Conservation (phyloP, 495 filamentous ascomycete genomes). For the Hapsidospora chrysogenum region DNA sequence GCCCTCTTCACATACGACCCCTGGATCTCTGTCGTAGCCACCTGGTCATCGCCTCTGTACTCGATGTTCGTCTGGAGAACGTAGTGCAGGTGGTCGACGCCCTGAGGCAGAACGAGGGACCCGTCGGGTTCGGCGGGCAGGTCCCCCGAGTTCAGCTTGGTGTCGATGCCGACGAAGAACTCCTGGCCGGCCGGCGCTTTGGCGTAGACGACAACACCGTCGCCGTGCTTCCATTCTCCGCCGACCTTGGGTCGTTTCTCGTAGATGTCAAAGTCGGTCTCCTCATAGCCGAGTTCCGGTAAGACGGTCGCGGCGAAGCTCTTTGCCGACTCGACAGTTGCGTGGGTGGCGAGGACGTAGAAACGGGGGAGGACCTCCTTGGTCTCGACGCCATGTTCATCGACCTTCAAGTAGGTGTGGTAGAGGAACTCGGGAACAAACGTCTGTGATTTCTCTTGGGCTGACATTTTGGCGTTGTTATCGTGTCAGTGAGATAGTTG, state of each 20-base stretch:
- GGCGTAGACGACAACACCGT: constrained; percentile 19
- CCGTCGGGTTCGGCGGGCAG: constrained; percentile 9
- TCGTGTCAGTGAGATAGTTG: no score
- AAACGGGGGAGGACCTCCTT: constrained; percentile 13
- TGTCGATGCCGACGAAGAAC: constrained; percentile 20
- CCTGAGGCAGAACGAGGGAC: constrained; percentile 10
- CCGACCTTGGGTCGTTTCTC: constrained; percentile 1
- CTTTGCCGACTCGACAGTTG: constrained; percentile 15
- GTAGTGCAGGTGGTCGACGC: constrained; percentile 18
- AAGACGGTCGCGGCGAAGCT: constrained; percentile 13
- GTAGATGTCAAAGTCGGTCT: constrained; percentile 19
- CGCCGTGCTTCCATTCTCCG: constrained; percentile 18
- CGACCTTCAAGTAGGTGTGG: constrained; percentile 21
- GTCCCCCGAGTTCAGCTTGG: constrained; percentile 16
- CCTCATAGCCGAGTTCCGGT: constrained; percentile 13
- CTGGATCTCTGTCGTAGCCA: constrained; percentile 17
- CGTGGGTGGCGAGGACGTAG: constrained; percentile 22
- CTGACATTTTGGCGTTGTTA: neutral
- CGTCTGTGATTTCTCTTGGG: neutral
- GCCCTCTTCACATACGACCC: constrained; percentile 16
- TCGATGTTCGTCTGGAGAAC: constrained; percentile 22
- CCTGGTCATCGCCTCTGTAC: constrained; percentile 18
- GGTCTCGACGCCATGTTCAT: constrained; percentile 14
- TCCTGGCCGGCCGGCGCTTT: constrained; percentile 13
- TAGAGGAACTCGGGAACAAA: constrained; percentile 14